A percentile compares a stretch with the other conserved stretches of the same genome.
These are phyloP conservation scores for Penicillium sp. DNA, from an alignment of 2,329 filamentous ascomycete species.

Conservation along the genomic window DNA sequence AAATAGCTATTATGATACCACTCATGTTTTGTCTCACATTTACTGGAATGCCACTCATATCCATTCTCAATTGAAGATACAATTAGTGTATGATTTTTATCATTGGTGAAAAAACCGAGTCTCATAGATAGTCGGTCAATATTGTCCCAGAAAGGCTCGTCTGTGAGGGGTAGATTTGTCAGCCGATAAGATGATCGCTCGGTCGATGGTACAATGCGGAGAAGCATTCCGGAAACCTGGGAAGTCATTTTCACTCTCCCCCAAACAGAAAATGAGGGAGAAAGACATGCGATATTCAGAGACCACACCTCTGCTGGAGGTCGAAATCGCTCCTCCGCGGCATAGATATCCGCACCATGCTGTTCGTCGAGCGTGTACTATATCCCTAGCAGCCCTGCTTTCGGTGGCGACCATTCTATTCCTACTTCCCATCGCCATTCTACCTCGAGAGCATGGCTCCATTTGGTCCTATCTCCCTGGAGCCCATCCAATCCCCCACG, in stretches of 20 bases:
- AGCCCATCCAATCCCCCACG: constrained; percentile 36
- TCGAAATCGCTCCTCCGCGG: constrained; percentile 39
- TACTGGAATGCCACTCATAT: neutral
- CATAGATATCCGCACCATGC: constrained; percentile 44
- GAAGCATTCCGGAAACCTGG: neutral
- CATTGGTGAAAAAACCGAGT: neutral
- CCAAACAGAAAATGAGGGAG: constrained; percentile 31
- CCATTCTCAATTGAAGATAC: neutral
- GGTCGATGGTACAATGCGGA: constrained; percentile 11
- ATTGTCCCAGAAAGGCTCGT: neutral
- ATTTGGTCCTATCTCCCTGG: constrained; percentile 43
- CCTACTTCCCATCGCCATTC: constrained; percentile 39
- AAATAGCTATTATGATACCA: constrained; percentile 5
- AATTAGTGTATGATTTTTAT: neutral
- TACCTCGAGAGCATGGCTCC: constrained; percentile 39
- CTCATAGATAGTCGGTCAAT: neutral
- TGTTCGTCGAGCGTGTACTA: constrained; percentile 44
- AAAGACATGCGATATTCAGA: constrained; percentile 39
- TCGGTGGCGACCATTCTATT: constrained; percentile 41
- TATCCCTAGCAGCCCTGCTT: constrained; percentile 39
- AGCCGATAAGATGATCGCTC: constrained; percentile 9
- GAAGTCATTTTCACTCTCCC: neutral
- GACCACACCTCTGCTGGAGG: constrained; percentile 44
- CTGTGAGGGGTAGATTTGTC: constrained; percentile 9
- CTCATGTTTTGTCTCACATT: neutral